Conservation (phyloP, 2,329 filamentous ascomycete genomes). For the Exophiala bonariae region DNA sequence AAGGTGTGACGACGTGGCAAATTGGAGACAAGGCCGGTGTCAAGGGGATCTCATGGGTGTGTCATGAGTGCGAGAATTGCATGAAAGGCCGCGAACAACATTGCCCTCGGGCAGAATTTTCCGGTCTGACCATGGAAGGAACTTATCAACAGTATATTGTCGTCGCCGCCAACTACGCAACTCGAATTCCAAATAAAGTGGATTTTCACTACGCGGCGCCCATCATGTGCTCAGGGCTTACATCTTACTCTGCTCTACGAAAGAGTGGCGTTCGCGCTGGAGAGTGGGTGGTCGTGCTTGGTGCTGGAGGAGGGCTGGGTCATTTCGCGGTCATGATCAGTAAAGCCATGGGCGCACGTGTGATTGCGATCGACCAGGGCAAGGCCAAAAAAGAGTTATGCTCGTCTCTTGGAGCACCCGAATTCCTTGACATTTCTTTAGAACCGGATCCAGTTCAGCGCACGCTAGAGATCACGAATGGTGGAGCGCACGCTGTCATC, state of each 20-base stretch:
- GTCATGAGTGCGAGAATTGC: conserved; percentile 38
- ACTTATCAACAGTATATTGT: conserved; percentile 43
- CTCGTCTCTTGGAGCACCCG: conserved; percentile 36
- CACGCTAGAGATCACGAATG: conserved; percentile 19
- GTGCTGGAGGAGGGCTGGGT: conserved; percentile 39
- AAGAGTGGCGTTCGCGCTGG: conserved; percentile 11
- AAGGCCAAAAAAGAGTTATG: conserved; percentile 32
- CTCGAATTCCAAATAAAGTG: conserved; percentile 33
- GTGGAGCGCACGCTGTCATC: conserved; percentile 16
- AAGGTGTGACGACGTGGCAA: conserved; percentile 28
- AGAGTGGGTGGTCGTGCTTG: conserved; percentile 32
- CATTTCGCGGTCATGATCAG: not conserved
- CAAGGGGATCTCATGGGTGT: conserved; percentile 39
- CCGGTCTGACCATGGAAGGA: conserved; percentile 31
- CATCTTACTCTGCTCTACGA: conserved; percentile 42
- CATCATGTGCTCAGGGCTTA: conserved; percentile 44
- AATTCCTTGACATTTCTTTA: conserved; percentile 38
- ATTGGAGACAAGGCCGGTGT: conserved; percentile 36
- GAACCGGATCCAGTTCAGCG: conserved; percentile 17
- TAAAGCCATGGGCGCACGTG: conserved; percentile 45
- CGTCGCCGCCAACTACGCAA: conserved; percentile 37
- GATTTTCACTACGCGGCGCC: conserved; percentile 41
- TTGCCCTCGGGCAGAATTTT: conserved; percentile 5
- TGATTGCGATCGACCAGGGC: conserved; percentile 42
- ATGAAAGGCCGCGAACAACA: conserved; percentile 16